Evolutionary conservation across 768 basidiomycete species (phyloP).

Genomic region (Lanmaoa rubissima): DNA sequence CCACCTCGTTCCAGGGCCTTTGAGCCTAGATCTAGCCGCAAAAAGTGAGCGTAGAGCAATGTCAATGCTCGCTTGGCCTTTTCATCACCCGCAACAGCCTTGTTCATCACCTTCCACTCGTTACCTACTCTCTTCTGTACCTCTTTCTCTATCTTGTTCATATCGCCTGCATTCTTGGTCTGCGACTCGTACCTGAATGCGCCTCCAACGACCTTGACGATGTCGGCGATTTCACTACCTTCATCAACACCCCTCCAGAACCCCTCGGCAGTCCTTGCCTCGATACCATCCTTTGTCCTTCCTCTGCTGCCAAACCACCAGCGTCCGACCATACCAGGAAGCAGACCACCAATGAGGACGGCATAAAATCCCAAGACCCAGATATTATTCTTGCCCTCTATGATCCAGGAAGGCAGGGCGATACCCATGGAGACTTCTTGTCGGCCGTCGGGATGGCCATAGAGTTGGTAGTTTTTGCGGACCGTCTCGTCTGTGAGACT

Average conservation of each 20-base stretch:
- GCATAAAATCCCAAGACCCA: constrained; percentile 91
- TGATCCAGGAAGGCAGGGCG: constrained; percentile 90
- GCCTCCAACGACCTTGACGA: constrained; percentile 68
- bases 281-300: constrained; percentile 89
- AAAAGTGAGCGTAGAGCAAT: constrained; percentile 81
- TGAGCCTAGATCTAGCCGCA: constrained; percentile 58
- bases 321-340: constrained; percentile 85
- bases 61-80: constrained; percentile 53
- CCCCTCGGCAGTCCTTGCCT: constrained; percentile 73
- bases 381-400: constrained; percentile 87
- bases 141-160: constrained; percentile 51
- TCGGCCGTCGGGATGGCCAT: constrained; percentile 96
- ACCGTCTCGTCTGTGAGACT: constrained; percentile 92
- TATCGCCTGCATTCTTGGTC: constrained; percentile 32
- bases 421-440: constrained; percentile 94
- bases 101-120: constrained; percentile 55
- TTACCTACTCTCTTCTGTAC: constrained; percentile 47
- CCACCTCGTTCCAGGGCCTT: constrained; percentile 61
- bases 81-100: constrained; percentile 38
- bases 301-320: constrained; percentile 97
- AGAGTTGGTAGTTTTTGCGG: constrained; percentile 84
- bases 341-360: constrained; percentile 78
- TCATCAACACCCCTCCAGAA: constrained; percentile 91
- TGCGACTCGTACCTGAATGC: constrained; percentile 60
- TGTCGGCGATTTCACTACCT: constrained; percentile 66